Evolutionary conservation across 208 protist genomes (phyloP), one percentile per base, ranked within the genome.

Genomic region (Endotrypanum monterogeii): DNA sequence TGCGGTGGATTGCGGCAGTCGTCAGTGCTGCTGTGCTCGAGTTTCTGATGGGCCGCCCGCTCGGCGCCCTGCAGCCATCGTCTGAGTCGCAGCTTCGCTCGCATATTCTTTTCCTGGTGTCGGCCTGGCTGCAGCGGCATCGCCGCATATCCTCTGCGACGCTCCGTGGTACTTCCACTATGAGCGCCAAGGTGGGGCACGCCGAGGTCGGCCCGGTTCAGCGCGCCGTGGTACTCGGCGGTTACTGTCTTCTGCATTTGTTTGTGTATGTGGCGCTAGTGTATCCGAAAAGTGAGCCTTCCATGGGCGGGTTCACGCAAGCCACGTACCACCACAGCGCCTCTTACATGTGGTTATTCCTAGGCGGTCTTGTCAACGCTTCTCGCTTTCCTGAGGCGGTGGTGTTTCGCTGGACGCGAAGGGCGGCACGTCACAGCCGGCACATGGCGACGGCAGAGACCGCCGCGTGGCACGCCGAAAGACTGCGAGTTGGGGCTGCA

Each of bases 311-410:
- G 25, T 89, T 85, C 76, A 81, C 80, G 44, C 77, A 85, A 51
- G 85, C 81, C 12, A 61, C 87, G 4, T 71, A 91, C 67, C 90
- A 87, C 73, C 87, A 94, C 80, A 74, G 69, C 58, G 37, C 83
- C 51, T 84, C 82, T 50, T 94, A 87, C 68, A 30, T 86, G 5
- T 91, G 71, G 67, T 76, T 94, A 52, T 61, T 85, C 8, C 6
- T 84, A 30, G 90, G 87, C 20, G 85, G 85, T 2, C 44, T 73
- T 12, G 41, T 87, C 20, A 91, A 88, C 71, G 78, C 56, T 1
- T 11, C 78, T 12, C 83, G 87, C 0, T 76, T 92, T 55, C 90
- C 90, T 18, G 90, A 94, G 58, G 70, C 73, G 28, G 46, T 83
- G 4, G 32, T 92, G 8, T 77, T 78, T 28, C 54, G 71, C 46